Conservation (phyloP, 2,329 filamentous ascomycete genomes). For the Clonostachys chloroleuca region DNA sequence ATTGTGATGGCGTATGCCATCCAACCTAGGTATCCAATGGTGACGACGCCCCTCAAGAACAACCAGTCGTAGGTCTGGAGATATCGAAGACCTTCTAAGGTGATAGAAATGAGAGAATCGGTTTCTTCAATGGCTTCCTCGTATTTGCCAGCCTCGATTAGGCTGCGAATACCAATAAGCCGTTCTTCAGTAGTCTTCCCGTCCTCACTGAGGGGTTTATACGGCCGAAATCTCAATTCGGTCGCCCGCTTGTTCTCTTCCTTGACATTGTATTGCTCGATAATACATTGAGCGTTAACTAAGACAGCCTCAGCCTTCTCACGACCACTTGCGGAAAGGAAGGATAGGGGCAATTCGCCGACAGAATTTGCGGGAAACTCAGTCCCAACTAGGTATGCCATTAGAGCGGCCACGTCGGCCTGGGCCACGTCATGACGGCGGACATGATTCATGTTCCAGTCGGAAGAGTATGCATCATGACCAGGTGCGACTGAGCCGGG, state of each 20-base stretch:
- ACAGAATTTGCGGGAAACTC: conserved; percentile 96
- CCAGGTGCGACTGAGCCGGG: conserved; percentile 60
- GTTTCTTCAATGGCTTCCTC: conserved; percentile 78
- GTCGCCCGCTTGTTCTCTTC: conserved; percentile 76
- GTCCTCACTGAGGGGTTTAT: conserved; percentile 60
- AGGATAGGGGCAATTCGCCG: conserved; percentile 83
- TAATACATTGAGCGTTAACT: conserved; percentile 78
- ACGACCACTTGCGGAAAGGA: conserved; percentile 64
- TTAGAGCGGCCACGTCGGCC: conserved; percentile 89
- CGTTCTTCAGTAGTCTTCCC: conserved; percentile 62
- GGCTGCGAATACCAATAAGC: conserved; percentile 58
- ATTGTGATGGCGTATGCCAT: conserved; percentile 88
- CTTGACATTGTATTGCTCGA: conserved; percentile 96
- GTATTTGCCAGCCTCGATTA: conserved; percentile 63
- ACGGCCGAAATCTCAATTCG: conserved; percentile 75
- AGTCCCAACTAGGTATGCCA: conserved; percentile 85
- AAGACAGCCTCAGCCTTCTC: conserved; percentile 83
- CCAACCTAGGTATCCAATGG: conserved; percentile 90
- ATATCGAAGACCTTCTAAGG: conserved; percentile 81
- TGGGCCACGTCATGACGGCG: conserved; percentile 88
- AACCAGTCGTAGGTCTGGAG: conserved; percentile 98
- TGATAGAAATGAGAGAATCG: conserved; percentile 69
- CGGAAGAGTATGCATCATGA: conserved; percentile 86
- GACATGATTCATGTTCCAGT: conserved; percentile 80
- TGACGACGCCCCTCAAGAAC: conserved; percentile 85